Evolutionary conservation across 805 yeast species (phyloP).

Genomic region (Candida boidinii): DNA sequence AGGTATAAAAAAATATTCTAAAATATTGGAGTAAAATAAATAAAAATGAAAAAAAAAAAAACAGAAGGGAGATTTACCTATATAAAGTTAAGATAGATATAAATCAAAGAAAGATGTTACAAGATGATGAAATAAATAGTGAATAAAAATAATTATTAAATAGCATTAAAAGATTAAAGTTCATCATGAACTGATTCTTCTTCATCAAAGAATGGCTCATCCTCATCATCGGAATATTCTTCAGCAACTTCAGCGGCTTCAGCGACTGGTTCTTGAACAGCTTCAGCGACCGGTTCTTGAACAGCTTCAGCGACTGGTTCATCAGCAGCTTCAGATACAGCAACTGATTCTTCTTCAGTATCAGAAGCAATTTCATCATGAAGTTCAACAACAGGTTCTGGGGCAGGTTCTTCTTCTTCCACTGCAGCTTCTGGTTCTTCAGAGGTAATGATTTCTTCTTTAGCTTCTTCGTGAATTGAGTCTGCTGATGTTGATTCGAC

Average conservation of each 20-base stretch:
- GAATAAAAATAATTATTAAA: no score
- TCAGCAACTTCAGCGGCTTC: not conserved
- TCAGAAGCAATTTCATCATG: constrained; percentile 3
- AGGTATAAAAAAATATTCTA: no score
- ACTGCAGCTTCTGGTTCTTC: constrained; percentile 6
- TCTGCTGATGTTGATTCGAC: not conserved
- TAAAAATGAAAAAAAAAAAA: not conserved
- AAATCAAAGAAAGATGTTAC: not conserved
- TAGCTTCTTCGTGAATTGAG: constrained; percentile 2
- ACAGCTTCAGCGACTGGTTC: constrained; percentile 1
- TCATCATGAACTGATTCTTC: constrained; percentile 8
- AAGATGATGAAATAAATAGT: not conserved
- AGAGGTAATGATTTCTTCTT: constrained; percentile 6
- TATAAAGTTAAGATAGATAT: not conserved
- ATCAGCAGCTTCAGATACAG: constrained; percentile 8
- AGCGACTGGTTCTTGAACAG: not conserved
- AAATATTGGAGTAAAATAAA: not conserved
- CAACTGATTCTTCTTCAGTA: constrained; percentile 9
- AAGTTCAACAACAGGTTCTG: constrained; percentile 9
- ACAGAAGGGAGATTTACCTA: not conserved
- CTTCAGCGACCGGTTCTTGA: not conserved
- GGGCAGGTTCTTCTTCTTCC: constrained; percentile 3
- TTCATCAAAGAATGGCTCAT: no score
- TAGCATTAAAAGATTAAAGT: constrained; percentile 2
- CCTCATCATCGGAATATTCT: constrained; percentile 1